phyloP scores from a whole-genome alignment of 176 grass and related monocot genomes.

The Thinopyrum elongatum region DNA sequence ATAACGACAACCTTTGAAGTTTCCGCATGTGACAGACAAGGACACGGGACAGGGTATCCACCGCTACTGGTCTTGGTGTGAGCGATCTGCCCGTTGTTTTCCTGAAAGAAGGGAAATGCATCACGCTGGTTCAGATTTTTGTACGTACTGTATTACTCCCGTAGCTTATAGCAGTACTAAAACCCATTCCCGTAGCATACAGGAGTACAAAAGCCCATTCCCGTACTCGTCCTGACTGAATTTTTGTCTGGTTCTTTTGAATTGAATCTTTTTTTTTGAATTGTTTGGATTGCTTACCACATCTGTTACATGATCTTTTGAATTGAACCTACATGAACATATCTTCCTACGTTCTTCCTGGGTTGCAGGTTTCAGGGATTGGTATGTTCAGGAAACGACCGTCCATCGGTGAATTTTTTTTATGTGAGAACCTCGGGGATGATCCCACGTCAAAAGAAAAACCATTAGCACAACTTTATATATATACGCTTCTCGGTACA shows the following conservation, averaged over 20 bases:
- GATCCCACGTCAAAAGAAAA: not conserved
- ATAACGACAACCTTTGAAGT: not conserved
- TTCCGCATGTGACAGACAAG: not conserved
- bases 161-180: too few relatives aligned
- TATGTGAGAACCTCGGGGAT: not conserved
- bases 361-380: not conserved
- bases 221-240: too few relatives aligned
- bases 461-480: not conserved
- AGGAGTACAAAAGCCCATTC: too few relatives aligned
- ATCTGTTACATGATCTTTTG: too few relatives aligned
- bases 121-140: not conserved
- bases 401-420: not conserved
- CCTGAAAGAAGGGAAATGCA: not conserved
- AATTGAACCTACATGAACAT: not conserved
- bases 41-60: not conserved
- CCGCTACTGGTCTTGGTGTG: not conserved
- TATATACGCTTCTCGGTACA: not conserved
- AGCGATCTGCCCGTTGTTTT: not conserved
- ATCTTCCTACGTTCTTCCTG: not conserved
- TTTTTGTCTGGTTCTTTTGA: too few relatives aligned
- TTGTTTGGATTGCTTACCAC: too few relatives aligned
- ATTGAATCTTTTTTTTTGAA: too few relatives aligned
- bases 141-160: too few relatives aligned
- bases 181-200: too few relatives aligned
- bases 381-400: not conserved